These are phyloP conservation scores for Arthrobotrys musiformis DNA, from an alignment of 2,329 filamentous ascomycete genomes.

Conservation along the genomic window DNA sequence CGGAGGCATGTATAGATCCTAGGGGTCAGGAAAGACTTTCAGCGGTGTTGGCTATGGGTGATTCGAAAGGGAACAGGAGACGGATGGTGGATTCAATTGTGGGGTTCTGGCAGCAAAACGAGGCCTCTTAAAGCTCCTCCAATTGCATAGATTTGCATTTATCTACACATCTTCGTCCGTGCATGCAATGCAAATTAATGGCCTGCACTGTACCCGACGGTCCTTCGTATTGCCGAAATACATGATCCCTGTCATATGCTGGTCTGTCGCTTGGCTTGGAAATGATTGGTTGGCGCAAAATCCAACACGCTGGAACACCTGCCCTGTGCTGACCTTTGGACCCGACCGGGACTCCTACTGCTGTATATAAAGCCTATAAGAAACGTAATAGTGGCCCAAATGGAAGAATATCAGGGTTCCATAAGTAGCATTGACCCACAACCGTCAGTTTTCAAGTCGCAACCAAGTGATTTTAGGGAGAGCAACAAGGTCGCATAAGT, in stretches of 20 bases:
- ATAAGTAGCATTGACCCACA: background rate
- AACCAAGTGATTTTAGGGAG: no score
- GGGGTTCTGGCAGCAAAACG: conserved; percentile 36
- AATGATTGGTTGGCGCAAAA: conserved; percentile 55
- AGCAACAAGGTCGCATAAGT: no score
- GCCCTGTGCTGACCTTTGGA: conserved; percentile 7
- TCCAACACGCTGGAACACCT: conserved; percentile 43
- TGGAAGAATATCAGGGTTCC: background rate
- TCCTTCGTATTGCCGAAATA: background rate
- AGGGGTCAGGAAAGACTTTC: conserved; percentile 18
- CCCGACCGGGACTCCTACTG: conserved; percentile 1
- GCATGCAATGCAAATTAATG: no score
- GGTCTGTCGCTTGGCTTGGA: conserved; percentile 39
- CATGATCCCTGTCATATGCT: conserved; percentile 39
- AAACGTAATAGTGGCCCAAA: conserved; percentile 7
- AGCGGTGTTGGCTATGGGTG: conserved; percentile 13
- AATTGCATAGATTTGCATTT: background rate
- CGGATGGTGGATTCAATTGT: conserved; percentile 35
- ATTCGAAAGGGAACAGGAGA: background rate
- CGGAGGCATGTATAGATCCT: conserved; percentile 28
- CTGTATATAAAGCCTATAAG: background rate
- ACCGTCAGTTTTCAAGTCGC: background rate
- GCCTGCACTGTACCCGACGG: no score
- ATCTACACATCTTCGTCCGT: no score
- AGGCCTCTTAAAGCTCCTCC: background rate